Percentiles rank a stretch among this genome's conserved stretches.
These are phyloP conservation scores for Chrysophaeum taylorii DNA, from an alignment of 352 stramenopile genomes.

Conservation along the genomic window DNA sequence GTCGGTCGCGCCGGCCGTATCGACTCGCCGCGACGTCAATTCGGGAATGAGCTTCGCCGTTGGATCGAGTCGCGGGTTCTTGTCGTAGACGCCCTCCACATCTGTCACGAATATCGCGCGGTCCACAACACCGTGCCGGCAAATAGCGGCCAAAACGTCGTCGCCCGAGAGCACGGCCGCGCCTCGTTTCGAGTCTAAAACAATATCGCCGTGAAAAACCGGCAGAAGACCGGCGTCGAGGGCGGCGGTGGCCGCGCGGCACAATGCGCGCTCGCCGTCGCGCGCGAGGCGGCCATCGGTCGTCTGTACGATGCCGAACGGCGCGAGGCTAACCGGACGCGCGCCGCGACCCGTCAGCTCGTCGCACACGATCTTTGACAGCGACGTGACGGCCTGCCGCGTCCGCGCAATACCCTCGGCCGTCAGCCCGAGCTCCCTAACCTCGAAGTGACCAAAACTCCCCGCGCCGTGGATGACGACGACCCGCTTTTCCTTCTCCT, in stretches of 20 bases:
- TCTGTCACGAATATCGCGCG: neutral
- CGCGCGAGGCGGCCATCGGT: neutral
- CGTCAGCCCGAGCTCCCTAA: neutral
- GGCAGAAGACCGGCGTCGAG: neutral
- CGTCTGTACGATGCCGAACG: neutral
- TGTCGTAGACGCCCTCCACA: neutral
- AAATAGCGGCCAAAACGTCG: neutral
- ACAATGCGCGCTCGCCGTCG: neutral
- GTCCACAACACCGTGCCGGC: neutral
- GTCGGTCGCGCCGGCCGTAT: neutral
- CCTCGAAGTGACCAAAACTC: neutral
- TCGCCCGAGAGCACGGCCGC: neutral
- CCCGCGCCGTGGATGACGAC: constrained; percentile 10
- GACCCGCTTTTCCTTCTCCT: neutral
- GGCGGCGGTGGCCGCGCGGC: neutral
- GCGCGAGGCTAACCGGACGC: neutral
- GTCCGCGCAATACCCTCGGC: neutral
- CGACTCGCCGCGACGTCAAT: neutral
- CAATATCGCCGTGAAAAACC: neutral
- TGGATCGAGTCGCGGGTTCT: neutral
- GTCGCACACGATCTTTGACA: neutral
- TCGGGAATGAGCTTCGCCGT: neutral
- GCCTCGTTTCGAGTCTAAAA: neutral
- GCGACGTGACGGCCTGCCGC: neutral
- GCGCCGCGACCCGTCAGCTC: neutral